A percentile compares a stretch with the other conserved stretches of the same genome.
Conservation (phyloP, 164 flowering plant genomes). For the Cinnamomum chago region DNA sequence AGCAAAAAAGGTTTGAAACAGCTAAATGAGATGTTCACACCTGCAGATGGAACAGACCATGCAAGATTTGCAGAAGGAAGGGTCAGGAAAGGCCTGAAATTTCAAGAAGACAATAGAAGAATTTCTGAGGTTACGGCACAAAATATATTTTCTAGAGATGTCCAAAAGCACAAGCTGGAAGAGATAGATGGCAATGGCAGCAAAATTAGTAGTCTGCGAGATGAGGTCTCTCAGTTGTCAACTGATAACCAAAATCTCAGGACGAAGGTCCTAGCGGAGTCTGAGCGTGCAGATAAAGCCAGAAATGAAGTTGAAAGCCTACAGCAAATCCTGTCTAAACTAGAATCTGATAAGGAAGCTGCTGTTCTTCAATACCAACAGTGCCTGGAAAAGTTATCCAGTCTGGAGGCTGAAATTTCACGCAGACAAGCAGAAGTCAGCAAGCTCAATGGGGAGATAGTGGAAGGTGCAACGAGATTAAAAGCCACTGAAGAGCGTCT, state of each 20-base stretch:
- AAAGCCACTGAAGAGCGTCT: constrained; percentile 51
- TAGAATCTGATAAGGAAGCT: constrained; percentile 54
- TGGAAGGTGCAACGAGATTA: constrained; percentile 35
- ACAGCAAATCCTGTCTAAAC: constrained; percentile 39
- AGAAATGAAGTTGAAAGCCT: constrained; percentile 42
- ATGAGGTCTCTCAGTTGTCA: constrained; percentile 25
- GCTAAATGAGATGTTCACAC: constrained; percentile 47
- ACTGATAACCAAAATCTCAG: constrained; percentile 20
- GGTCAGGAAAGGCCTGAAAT: constrained; percentile 21
- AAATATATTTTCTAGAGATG: constrained; percentile 3
- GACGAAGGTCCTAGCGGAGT: constrained; percentile 22
- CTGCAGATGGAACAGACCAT: constrained; percentile 21
- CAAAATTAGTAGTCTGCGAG: constrained; percentile 8
- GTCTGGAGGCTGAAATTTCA: constrained; percentile 53
- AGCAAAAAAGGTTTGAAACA: constrained; percentile 53
- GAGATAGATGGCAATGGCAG: constrained; percentile 18
- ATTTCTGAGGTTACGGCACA: constrained; percentile 8
- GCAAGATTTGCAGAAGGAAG: constrained; percentile 26
- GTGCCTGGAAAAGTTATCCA: constrained; percentile 47
- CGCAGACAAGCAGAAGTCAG: constrained; percentile 46
- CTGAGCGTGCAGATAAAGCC: constrained; percentile 31
- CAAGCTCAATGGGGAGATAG: constrained; percentile 46
- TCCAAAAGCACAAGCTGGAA: constrained; percentile 13
- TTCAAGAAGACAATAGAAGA: constrained; percentile 16
- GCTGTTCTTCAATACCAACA: constrained; percentile 43